phyloP scores from a whole-genome alignment of 1,139 yeast genomes.

The Nematodospora anomalae region DNA sequence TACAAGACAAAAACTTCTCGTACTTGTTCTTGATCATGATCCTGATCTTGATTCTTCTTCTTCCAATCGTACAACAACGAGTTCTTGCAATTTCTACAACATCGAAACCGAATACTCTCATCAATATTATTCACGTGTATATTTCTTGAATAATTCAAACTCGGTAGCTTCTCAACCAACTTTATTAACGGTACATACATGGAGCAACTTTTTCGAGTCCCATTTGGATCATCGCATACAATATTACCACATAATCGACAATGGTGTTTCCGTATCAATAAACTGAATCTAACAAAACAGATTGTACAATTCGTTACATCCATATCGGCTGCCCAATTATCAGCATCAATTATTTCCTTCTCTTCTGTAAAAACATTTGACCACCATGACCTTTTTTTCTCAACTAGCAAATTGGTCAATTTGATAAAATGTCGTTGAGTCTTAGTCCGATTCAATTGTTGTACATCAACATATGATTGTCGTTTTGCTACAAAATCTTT shows the following conservation, averaged over 20 bases:
- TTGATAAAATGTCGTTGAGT: slow-evolving; percentile 65
- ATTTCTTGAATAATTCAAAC: slow-evolving; percentile 36
- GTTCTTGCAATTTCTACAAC: slow-evolving; percentile 71
- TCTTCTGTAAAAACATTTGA: slow-evolving; percentile 40
- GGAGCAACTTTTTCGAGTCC: slow-evolving; percentile 55
- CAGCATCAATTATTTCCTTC: slow-evolving; percentile 40
- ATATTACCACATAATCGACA: slow-evolving; percentile 82
- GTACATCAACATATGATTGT: slow-evolving; percentile 36
- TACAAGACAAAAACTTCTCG: slow-evolving; percentile 28
- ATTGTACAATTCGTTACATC: slow-evolving; percentile 56
- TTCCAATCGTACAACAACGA: slow-evolving; percentile 58
- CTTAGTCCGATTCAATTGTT: slow-evolving; percentile 52
- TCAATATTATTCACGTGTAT: slow-evolving; percentile 20
- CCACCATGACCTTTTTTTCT: slow-evolving; percentile 9
- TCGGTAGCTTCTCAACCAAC: slow-evolving; percentile 43
- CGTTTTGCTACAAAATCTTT: slow-evolving; percentile 42
- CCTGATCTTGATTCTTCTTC: slow-evolving; percentile 26
- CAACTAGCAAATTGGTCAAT: slow-evolving; percentile 27
- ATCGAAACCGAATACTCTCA: slow-evolving; percentile 31
- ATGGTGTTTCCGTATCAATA: slow-evolving; percentile 76
- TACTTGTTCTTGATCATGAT: slow-evolving; percentile 7
- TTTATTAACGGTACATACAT: slow-evolving; percentile 62
- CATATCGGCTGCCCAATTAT: slow-evolving; percentile 67
- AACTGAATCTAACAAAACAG: slow-evolving; percentile 58
- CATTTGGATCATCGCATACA: slow-evolving; percentile 67